Base-by-base conservation (phyloP, 352 stramenopile genomes). In the Paralagenidium karlingii region DNA sequence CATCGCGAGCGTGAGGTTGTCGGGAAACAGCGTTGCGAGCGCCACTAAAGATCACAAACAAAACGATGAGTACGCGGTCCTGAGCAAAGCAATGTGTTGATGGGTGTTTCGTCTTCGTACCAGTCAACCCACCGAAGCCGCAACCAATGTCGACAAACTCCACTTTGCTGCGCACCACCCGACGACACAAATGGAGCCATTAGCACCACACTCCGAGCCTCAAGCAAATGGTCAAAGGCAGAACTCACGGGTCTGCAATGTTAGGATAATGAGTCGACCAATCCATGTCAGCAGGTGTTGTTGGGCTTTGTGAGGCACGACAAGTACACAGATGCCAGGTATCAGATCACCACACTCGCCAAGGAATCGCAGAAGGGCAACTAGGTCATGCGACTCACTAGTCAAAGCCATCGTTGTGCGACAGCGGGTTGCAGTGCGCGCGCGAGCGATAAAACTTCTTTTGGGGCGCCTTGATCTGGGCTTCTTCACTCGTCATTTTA, bases 381-480 rank as follows among this genome's bases (percentile, higher is more conserved):
- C 16, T 19, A 16, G n/a, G 13, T 47, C 10, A n/a, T 24, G 15
- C 3, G 6, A 69, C 74, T 51, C 57, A 89, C 76, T 98, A 98
- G 38, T 93, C 66, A 47, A 98, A 97, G 34, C 73, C 79, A 63
- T 98, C 89, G 66, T 97, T 98, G 63, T 97, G 87, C 16, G 83
- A 96, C 24, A 98, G 64, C 24, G 94, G 94, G 62, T 98, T 98
- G 66, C 87, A 97, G 60, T 98, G 94, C 15, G 94, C 94, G 24
- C 94, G 79, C 58, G 81, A 91, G 29, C 94, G 82, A 61, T 96
- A 98, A 58, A 95, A 97, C 59, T 96, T 96, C 64, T 98, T 98
- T 68, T 97, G 78, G 34, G 83, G 82, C 40, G 63, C 54, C 45
- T 71, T 82, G 38, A 38, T n/a, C n/a, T n/a, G n/a, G n/a, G n/a